Evolutionary conservation across 192 early-diverging fungal species (phyloP).

Genomic region (Neocallimastix lanati): DNA sequence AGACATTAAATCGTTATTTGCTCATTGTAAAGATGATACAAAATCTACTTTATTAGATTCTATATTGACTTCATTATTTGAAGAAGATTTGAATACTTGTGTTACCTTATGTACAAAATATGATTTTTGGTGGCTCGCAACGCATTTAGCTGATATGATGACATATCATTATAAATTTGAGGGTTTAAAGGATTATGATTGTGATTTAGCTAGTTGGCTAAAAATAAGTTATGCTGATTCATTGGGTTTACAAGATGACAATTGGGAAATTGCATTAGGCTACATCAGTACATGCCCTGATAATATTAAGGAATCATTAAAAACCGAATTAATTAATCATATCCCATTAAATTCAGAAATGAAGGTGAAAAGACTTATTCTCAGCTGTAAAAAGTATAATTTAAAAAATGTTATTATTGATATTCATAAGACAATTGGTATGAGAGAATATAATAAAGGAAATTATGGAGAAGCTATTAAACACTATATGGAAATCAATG

Average conservation of each 20-base stretch:
- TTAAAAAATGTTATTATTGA: background rate
- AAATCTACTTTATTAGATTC: background rate
- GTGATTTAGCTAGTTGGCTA: background rate
- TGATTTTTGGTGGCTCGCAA: background rate
- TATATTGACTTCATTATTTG: background rate
- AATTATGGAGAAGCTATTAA: slow-evolving; percentile 35
- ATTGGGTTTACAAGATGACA: background rate
- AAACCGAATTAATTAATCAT: background rate
- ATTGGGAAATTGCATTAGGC: background rate
- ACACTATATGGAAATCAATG: slow-evolving; percentile 33
- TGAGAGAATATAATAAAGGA: slow-evolving; percentile 22
- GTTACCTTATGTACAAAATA: background rate
- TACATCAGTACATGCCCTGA: background rate
- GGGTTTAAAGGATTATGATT: background rate
- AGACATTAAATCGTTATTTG: background rate
- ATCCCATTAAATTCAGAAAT: background rate
- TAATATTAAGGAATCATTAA: background rate
- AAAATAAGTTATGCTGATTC: background rate
- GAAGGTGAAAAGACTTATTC: background rate
- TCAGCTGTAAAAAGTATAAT: background rate
- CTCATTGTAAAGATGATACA: background rate
- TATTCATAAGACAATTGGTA: background rate
- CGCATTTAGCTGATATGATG: background rate
- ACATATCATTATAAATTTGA: background rate
- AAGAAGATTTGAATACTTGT: background rate